phyloP scores from a whole-genome alignment of 768 basidiomycete genomes.

The Mrakia hoshinonis region DNA sequence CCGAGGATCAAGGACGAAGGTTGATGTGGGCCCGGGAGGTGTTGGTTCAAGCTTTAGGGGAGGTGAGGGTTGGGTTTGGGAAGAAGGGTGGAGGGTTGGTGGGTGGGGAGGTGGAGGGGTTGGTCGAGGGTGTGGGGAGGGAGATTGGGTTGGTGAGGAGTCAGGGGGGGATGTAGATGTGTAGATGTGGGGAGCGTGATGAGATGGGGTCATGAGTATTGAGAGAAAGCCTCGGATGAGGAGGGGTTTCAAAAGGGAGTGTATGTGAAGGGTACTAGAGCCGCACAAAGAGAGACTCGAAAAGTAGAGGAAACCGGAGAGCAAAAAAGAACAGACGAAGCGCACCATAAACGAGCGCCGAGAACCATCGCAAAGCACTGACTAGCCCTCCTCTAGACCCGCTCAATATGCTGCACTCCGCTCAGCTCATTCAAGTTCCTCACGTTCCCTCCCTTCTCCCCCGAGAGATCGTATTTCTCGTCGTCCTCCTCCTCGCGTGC shows the following conservation, averaged over 20 bases:
- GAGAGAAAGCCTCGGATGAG: too few species aligned
- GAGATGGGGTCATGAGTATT: too few species aligned
- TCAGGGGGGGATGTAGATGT: background rate
- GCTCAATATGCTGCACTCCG: background rate
- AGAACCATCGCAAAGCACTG: too few species aligned
- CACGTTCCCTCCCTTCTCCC: background rate
- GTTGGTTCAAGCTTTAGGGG: constrained; percentile 53
- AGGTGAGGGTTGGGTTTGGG: constrained; percentile 66
- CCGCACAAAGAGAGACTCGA: too few species aligned
- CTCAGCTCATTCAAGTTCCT: background rate
- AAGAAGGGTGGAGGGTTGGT: constrained; percentile 56
- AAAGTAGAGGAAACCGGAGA: too few species aligned
- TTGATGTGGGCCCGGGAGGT: constrained; percentile 59
- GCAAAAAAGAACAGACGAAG: too few species aligned
- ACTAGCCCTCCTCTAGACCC: background rate
- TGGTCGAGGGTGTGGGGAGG: constrained; percentile 56
- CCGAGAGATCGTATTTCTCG: background rate
- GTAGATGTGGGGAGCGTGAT: too few species aligned
- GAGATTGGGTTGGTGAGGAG: constrained; percentile 47
- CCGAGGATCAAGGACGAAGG: constrained; percentile 42
- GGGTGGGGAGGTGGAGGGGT: constrained; percentile 55
- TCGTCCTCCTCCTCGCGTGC: too few species aligned
- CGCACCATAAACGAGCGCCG: too few species aligned
- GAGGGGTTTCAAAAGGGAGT: too few species aligned
- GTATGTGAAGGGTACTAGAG: too few species aligned